Base-by-base conservation (phyloP, 306 rosid species). In the Gynostemma pentaphyllum region DNA sequence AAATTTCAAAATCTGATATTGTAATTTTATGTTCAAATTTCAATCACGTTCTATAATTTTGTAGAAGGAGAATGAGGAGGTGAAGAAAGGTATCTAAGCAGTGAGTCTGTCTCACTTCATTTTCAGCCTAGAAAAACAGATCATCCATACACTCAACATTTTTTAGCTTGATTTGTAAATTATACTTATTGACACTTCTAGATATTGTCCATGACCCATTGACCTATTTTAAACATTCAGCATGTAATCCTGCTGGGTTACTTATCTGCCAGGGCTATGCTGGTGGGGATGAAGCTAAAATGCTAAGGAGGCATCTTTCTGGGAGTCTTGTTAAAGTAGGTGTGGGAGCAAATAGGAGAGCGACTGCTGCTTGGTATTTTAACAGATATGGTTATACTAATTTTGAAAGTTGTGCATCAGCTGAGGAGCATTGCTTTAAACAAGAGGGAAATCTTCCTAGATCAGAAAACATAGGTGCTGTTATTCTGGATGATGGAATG, bases 401-500 rank as follows among this genome's bases (percentile, higher is more conserved):
- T 75, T 77, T 52, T 68, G 21, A 42, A 45, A 65, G 78, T 59
- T 48, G 51, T 64, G 54, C 68, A 39, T 67, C 64, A 68, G 32
- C 55, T 47, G 76, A 75, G 19, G 74, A 70, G 27, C 70, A 67
- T 49, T 34, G 65, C 64, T 62, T 53, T 68, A 66, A 62, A 8
- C 24, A 7, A 66, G 69, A 14, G 39, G 68, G 71, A 5, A 64
- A 41, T 72, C 68, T 44, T 75, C 64, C 47, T 28, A 21, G 68
- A 49, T 84, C 85, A 22, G 80, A 72, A 73, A 76, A 76, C 68
- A 74, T 84, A 68, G 95, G 95, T 62, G 80, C 71, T 52, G 82
- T 79, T 32, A 78, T 88, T 69, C 86, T 92, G 16, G 96, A 92
- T 71, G 98, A 88, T 78, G 96, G 95, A 62, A 87, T 88, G 98